Evolutionary conservation across 129 eudicot genomes (phyloP).

Genomic region (Tanacetum coccineum): DNA sequence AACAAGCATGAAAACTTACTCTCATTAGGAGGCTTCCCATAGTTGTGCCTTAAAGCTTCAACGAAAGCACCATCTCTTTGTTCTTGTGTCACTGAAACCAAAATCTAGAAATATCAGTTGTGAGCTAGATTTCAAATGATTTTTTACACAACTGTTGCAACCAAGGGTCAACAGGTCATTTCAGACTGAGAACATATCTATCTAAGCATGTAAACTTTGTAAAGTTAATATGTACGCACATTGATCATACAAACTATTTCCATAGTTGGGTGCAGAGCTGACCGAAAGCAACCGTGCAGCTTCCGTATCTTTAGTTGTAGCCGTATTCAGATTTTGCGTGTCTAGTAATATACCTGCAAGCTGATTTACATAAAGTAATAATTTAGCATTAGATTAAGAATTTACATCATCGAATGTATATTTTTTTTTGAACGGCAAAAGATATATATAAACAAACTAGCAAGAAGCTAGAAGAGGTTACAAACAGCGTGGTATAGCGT

Average conservation of each 20-base stretch:
- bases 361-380: slow-evolving; percentile 32
- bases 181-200: background rate
- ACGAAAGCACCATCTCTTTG: slow-evolving; percentile 53
- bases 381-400: background rate
- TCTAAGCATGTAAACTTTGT: slow-evolving; percentile 7
- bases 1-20: slow-evolving; percentile 38
- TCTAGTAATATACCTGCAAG: slow-evolving; percentile 74
- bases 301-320: slow-evolving; percentile 72
- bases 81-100: slow-evolving; percentile 64
- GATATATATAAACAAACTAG: too few species aligned
- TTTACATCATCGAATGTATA: background rate
- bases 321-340: slow-evolving; percentile 61
- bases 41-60: slow-evolving; percentile 53
- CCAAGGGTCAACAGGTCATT: background rate
- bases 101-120: background rate
- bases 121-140: background rate
- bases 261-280: slow-evolving; percentile 64
- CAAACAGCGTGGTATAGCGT: too few species aligned
- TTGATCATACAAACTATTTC: slow-evolving; percentile 63
- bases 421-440: too few species aligned
- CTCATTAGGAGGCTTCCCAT: slow-evolving; percentile 64
- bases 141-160: background rate
- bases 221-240: slow-evolving; percentile 20
- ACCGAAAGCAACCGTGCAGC: slow-evolving; percentile 81
- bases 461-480: too few species aligned